These are phyloP conservation scores for Lenzites betulinus DNA, from an alignment of 768 basidiomycete genomes.

Conservation along the genomic window DNA sequence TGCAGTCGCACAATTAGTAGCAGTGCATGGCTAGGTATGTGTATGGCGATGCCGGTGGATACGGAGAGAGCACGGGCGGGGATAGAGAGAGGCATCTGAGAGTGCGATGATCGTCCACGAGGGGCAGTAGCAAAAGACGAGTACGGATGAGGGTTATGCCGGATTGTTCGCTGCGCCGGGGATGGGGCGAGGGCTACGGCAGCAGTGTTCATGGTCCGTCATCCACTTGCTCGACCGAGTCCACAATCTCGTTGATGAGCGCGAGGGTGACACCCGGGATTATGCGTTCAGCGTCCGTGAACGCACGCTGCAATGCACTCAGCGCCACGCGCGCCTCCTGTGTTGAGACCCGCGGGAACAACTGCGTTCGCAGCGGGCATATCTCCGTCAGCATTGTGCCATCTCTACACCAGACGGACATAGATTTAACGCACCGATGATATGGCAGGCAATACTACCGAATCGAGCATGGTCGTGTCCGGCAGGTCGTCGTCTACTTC, in stretches of 20 bases:
- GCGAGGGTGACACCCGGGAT: conserved; percentile 95
- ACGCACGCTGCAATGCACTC: conserved; percentile 84
- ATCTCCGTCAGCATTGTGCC: neutral
- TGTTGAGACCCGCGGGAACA: conserved; percentile 91
- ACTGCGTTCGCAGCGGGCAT: conserved; percentile 44
- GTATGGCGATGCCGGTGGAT: conserved; percentile 4
- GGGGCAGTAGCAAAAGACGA: neutral
- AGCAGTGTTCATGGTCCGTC: conserved; percentile 54
- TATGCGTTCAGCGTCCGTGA: conserved; percentile 91
- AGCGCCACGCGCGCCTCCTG: conserved; percentile 88
- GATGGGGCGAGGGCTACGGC: neutral
- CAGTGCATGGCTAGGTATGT: conserved; percentile 25
- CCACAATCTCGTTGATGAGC: conserved; percentile 91
- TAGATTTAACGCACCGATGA: conserved; percentile 70
- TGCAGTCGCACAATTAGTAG: conserved; percentile 18
- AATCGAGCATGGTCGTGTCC: conserved; percentile 92
- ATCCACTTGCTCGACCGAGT: conserved; percentile 89
- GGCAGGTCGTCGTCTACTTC: conserved; percentile 52
- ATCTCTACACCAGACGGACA: neutral
- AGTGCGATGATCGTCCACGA: conserved; percentile 8
- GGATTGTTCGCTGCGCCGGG: conserved; percentile 10
- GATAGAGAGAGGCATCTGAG: neutral
- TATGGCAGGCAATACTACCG: conserved; percentile 94
- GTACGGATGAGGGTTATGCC: conserved; percentile 4
- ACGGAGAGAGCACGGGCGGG: neutral